Percentiles rank a stretch among this genome's conserved stretches.
Evolutionary conservation across 495 filamentous ascomycete genomes (phyloP).

Genomic region (Echria macrotheca): DNA sequence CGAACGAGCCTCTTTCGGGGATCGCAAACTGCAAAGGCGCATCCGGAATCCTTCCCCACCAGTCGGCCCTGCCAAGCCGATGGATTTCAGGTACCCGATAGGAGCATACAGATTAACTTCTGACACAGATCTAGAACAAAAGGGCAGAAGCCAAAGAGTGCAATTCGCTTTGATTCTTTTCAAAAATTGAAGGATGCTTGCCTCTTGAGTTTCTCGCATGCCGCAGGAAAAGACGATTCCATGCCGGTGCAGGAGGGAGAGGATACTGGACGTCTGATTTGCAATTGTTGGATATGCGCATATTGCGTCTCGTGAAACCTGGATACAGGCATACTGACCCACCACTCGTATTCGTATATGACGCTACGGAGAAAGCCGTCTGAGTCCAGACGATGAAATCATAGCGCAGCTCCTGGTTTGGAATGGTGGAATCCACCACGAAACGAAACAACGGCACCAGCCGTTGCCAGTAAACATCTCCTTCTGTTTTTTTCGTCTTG

Average conservation of each 20-base stretch:
- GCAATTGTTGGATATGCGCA: no score
- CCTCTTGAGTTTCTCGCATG: no score
- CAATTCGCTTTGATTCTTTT: no score
- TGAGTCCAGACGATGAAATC: constrained; percentile 18
- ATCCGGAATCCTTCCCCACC: no score
- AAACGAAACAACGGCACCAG: constrained; percentile 9
- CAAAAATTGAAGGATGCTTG: no score
- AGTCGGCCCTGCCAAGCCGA: constrained; percentile 21
- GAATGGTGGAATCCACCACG: not conserved
- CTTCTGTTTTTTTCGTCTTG: not conserved
- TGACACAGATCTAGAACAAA: not conserved
- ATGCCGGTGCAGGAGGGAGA: no score
- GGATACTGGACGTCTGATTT: no score
- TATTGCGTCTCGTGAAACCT: no score
- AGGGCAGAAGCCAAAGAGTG: no score
- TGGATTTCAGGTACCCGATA: constrained; percentile 13
- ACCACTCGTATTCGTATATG: constrained; percentile 9
- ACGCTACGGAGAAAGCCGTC: not conserved
- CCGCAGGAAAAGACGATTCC: no score
- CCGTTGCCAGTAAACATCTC: constrained; percentile 9
- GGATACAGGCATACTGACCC: no score
- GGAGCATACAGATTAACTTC: constrained; percentile 11
- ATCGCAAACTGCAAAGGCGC: no score
- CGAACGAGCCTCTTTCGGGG: constrained; percentile 3
- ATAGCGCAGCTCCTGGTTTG: constrained; percentile 9